These are phyloP conservation scores for Pythium aristosporum DNA, from an alignment of 352 stramenopile genomes.

Conservation along the genomic window DNA sequence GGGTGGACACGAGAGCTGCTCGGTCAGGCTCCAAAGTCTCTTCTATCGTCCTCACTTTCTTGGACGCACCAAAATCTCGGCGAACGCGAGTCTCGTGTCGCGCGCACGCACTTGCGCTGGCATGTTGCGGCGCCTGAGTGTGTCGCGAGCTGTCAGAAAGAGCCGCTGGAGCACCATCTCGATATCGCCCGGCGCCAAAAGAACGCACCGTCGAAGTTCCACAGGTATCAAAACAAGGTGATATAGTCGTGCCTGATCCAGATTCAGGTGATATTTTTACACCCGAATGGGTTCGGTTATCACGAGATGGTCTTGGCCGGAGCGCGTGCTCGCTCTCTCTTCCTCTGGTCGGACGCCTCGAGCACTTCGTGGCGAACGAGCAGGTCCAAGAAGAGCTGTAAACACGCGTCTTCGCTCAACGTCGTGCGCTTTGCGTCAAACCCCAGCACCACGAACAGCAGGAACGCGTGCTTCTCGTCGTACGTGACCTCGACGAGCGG, in stretches of 20 bases:
- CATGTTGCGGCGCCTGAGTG: constrained; percentile 17
- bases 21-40: background rate
- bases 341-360: constrained; percentile 22
- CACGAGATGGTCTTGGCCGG: no score
- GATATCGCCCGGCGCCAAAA: background rate
- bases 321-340: constrained; percentile 10
- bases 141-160: constrained; percentile 20
- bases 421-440: constrained; percentile 44
- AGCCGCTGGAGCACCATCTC: constrained; percentile 15
- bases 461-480: constrained; percentile 60
- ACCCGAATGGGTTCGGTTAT: background rate
- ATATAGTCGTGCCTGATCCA: background rate
- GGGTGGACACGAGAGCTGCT: no score
- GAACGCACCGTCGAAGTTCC: no score
- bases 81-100: constrained; percentile 43
- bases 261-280: background rate
- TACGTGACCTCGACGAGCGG: constrained; percentile 80
- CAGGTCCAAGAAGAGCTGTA: constrained; percentile 48
- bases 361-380: constrained; percentile 25
- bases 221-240: constrained; percentile 18
- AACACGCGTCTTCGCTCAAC: constrained; percentile 43
- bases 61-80: constrained; percentile 38
- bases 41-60: no score
- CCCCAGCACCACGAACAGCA: constrained; percentile 55
- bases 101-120: constrained; percentile 20